Base-by-base conservation (phyloP, 2,329 filamentous ascomycete species). In the Neocatenulostroma microsporum region DNA sequence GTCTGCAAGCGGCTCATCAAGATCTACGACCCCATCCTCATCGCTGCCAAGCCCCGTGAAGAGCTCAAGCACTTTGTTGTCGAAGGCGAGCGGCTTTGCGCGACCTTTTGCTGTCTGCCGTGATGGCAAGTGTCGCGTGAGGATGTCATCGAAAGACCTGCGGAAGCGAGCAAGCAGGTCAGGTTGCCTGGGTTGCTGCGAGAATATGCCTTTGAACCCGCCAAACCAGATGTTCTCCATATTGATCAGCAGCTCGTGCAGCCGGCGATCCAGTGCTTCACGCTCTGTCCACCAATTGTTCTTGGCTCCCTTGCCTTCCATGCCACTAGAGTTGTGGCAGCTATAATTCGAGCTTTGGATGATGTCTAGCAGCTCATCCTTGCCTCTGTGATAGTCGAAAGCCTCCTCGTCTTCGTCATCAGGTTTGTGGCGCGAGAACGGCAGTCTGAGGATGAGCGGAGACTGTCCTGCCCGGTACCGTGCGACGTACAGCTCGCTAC, bases 221-320 rank as follows among this genome's bases (percentile, higher is more conserved):
- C 89, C 88, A 4, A 98, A 75, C 91, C 91, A 98, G 15, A 91
- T 80, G 43, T 84, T 82, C 60, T 98, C 89, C 25, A 98, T 82
- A 41, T 86, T 93, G 36, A 79, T 70, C 2, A 98, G 69, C 8
- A 98, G 72, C 34, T 84, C 80, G 44, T 77, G 79, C 17, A 98
- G 70, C 8, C 85, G 78, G 21, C 66, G 64, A 55, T 98, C 91
- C 12, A 98, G 69, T 3, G 73, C 74, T 59, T 91, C 82, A 11
- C 93, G 77, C 55, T 88, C 82, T 4, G 74, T 75, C 88, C 91
- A 98, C 91, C 91, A 98, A 30, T 80, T 79, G 25, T 76, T 76
- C 57, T 85, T 87, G 19, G 82, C 80, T 23, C 80, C 81, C 57
- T 82, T 85, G 30, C 76, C 73, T 7, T 72, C 79, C 58, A 87